Evolutionary conservation across 768 basidiomycete genomes (phyloP), one percentile per base, ranked within the genome.

Genomic region (Hygrophorus pudorinus): DNA sequence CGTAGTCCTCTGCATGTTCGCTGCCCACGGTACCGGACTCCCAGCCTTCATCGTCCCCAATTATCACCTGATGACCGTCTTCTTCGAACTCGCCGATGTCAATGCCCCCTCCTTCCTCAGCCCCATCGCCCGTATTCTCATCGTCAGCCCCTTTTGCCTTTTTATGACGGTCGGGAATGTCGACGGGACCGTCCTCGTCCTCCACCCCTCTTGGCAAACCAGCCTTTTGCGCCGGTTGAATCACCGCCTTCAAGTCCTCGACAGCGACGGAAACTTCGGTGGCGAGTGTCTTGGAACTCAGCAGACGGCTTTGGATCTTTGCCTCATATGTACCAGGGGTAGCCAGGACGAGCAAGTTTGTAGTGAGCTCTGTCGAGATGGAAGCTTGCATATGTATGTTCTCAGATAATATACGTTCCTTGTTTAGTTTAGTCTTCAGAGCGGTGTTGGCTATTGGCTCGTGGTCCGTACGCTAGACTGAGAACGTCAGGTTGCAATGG

Each of bases 211-310:
- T n/a, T n/a, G n/a, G n/a, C n/a, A n/a, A n/a, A n/a, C n/a, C n/a
- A n/a, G n/a, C n/a, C n/a, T n/a, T n/a, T n/a, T n/a, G n/a, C n/a
- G n/a, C n/a, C n/a, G 64, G 66, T 24, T 65, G 50, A 11, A 79
- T 45, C 24, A 76, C 50, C 12, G 60, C 54, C 46, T 65, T 66
- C 4, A 90, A 57, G 39, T 68, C 65, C 8, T 68, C 67, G 1
- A 91, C 55, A 11, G 75, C 71, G 17, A 59, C 57, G 5, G 64
- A 62, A 1, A 88, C 66, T 50, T 75, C 76, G 2, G 67, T 63
- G 1, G 86, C 79, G 9, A 91, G 64, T n/a, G 69, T 59, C 57
- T 85, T 90, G 3, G 83, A 83, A 55, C 87, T 91, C 33, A 85
- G 66, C 7, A 94, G 63, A 30, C 84, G 76, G 48, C 72, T 78